These are phyloP conservation scores for Backusella circina DNA, from an alignment of 192 early-diverging fungal genomes.

Conservation along the genomic window DNA sequence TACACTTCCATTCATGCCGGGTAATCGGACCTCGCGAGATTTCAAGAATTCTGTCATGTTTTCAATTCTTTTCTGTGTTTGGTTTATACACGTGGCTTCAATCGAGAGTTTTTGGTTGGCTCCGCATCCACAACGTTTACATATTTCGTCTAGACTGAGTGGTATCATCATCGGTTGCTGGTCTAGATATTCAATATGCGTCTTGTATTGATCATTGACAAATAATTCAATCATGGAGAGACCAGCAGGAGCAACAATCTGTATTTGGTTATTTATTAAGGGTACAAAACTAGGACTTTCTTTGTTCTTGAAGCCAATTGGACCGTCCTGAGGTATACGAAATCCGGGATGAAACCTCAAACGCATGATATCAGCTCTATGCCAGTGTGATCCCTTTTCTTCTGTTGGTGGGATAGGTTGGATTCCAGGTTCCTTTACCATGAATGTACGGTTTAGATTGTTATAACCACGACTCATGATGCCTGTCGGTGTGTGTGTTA, in stretches of 20 bases:
- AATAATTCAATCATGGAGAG: constrained; percentile 57
- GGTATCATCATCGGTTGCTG: constrained; percentile 18
- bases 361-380: constrained; percentile 53
- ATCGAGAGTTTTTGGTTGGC: not conserved
- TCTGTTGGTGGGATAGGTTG: constrained; percentile 48
- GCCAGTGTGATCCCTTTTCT: constrained; percentile 62
- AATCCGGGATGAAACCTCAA: constrained; percentile 57
- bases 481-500: constrained; percentile 42
- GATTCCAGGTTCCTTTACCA: constrained; percentile 48
- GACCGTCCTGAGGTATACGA: constrained; percentile 44
- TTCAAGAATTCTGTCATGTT: constrained; percentile 1
- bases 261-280: constrained; percentile 32
- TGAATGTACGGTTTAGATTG: constrained; percentile 64
- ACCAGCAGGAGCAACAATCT: constrained; percentile 39
- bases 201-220: constrained; percentile 42
- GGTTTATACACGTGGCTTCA: constrained; percentile 11
- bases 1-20: constrained; percentile 10
- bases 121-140: not conserved
- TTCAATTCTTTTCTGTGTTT: not conserved
- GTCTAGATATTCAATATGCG: constrained; percentile 51
- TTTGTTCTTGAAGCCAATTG: not conserved
- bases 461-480: constrained; percentile 66
- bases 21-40: constrained; percentile 2
- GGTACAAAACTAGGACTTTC: constrained; percentile 16
- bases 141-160: constrained; percentile 2